Conservation (phyloP, 2,329 filamentous ascomycete species). For the Xylaria polymorpha region DNA sequence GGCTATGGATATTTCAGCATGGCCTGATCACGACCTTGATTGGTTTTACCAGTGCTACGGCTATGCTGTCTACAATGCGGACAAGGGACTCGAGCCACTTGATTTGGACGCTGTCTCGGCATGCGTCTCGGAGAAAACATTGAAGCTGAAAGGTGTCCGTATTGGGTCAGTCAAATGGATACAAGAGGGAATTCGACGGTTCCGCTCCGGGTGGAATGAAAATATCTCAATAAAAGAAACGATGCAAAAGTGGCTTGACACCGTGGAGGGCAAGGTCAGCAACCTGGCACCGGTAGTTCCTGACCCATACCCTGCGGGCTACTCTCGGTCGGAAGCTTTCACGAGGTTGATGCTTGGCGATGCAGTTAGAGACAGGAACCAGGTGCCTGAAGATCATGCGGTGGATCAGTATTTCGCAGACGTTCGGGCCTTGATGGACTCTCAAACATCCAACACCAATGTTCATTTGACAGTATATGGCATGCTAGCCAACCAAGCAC, state of each 20-base stretch:
- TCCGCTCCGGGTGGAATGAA: not conserved
- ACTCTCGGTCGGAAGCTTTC: not conserved
- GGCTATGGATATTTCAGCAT: slow-evolving; percentile 8
- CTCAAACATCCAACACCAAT: not conserved
- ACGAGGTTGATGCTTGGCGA: slow-evolving; percentile 4
- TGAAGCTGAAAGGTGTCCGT: slow-evolving; percentile 4
- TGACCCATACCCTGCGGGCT: slow-evolving; percentile 6
- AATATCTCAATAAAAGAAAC: not conserved
- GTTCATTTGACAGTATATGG: not conserved
- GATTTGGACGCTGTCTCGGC: not conserved
- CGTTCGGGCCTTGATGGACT: slow-evolving; percentile 3
- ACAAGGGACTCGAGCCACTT: slow-evolving; percentile 6
- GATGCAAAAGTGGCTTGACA: slow-evolving; percentile 1
- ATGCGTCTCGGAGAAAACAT: not conserved
- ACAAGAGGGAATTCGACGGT: not conserved
- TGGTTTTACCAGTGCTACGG: slow-evolving; percentile 7
- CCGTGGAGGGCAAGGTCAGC: not conserved
- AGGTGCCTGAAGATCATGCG: not conserved
- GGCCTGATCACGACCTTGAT: slow-evolving; percentile 4
- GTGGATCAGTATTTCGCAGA: not conserved
- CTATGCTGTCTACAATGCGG: slow-evolving; percentile 1
- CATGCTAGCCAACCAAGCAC: slow-evolving; percentile 4
- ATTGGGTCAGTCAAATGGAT: slow-evolving; percentile 6
- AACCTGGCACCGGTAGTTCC: not conserved
- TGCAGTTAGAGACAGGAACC: not conserved